Conservation (phyloP, 768 basidiomycete genomes). For the Agaricus subrufescens region DNA sequence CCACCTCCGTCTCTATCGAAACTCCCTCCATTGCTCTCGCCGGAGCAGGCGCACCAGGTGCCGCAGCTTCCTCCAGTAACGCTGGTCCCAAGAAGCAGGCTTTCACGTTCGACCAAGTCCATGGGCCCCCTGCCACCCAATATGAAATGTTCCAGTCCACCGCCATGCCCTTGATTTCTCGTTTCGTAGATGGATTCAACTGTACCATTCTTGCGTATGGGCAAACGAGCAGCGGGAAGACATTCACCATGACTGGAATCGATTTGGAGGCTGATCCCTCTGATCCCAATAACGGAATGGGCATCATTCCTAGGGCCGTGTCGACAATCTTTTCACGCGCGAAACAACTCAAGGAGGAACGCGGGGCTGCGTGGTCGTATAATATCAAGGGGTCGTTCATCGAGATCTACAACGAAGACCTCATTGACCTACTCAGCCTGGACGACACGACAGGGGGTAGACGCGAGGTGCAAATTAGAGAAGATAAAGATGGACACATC, state of each 20-base stretch:
- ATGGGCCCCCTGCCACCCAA: slow-evolving; percentile 81
- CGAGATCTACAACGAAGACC: slow-evolving; percentile 98
- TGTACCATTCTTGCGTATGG: slow-evolving; percentile 98
- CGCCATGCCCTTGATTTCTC: slow-evolving; percentile 77
- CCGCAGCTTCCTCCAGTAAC: slow-evolving; percentile 36
- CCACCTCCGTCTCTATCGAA: slow-evolving; percentile 83
- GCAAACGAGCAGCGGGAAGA: slow-evolving; percentile 95
- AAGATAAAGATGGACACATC: slow-evolving; percentile 95
- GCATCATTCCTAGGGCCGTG: slow-evolving; percentile 93
- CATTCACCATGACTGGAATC: slow-evolving; percentile 95
- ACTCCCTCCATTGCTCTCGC: slow-evolving; percentile 48
- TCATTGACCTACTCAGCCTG: slow-evolving; percentile 86
- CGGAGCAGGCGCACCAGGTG: slow-evolving; percentile 45
- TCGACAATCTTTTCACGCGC: slow-evolving; percentile 81
- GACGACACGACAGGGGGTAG: slow-evolving; percentile 63
- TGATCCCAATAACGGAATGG: slow-evolving; percentile 82
- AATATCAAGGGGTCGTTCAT: slow-evolving; percentile 88
- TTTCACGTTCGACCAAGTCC: slow-evolving; percentile 94
- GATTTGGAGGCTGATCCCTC: slow-evolving; percentile 85
- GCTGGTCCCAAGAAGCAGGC: slow-evolving; percentile 69
- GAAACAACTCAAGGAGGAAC: slow-evolving; percentile 71
- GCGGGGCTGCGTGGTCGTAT: slow-evolving; percentile 71
- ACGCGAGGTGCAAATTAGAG: slow-evolving; percentile 91
- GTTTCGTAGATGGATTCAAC: slow-evolving; percentile 93
- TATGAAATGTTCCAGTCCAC: slow-evolving; percentile 82